phyloP scores from a whole-genome alignment of 2,329 filamentous ascomycete genomes.

The Aspergillaceae sp. region DNA sequence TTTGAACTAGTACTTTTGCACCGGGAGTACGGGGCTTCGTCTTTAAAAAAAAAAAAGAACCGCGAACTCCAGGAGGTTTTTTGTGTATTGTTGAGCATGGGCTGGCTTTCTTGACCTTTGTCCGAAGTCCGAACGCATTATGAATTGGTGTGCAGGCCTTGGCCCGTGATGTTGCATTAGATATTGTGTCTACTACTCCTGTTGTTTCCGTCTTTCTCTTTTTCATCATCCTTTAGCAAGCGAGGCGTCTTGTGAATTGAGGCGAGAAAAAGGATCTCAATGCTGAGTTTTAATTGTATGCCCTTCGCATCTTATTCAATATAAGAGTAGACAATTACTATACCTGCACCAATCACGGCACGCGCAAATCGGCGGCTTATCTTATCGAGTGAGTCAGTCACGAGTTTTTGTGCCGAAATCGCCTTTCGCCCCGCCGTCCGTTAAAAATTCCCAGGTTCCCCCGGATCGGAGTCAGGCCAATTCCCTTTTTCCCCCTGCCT shows the following conservation, averaged over 20 bases:
- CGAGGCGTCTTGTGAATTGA: constrained; percentile 16
- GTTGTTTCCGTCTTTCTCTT: not conserved
- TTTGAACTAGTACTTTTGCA: not conserved
- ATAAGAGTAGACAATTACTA: not conserved
- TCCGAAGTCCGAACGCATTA: no score
- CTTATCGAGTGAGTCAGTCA: constrained; percentile 23
- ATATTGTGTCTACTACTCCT: constrained; percentile 5
- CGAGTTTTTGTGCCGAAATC: constrained; percentile 18
- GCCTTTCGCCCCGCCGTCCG: constrained; percentile 18
- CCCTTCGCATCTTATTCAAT: not conserved
- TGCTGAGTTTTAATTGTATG: no score
- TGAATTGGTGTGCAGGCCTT: no score
- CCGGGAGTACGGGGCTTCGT: not conserved
- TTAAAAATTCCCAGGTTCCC: constrained; percentile 16
- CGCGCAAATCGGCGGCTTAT: constrained; percentile 9
- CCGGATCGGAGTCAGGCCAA: constrained; percentile 12
- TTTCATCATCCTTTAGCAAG: constrained; percentile 10
- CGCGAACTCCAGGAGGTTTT: no score
- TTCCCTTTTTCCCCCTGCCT: constrained; percentile 10
- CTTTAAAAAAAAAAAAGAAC: not conserved
- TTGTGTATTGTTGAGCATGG: not conserved
- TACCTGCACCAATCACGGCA: not conserved
- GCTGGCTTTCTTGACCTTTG: not conserved
- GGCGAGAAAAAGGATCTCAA: constrained; percentile 1
- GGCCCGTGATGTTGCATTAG: constrained; percentile 8